Percentiles rank a stretch among this genome's conserved stretches.
Evolutionary conservation across 2,329 filamentous ascomycete genomes (phyloP).

Genomic region (Onygena corvina): DNA sequence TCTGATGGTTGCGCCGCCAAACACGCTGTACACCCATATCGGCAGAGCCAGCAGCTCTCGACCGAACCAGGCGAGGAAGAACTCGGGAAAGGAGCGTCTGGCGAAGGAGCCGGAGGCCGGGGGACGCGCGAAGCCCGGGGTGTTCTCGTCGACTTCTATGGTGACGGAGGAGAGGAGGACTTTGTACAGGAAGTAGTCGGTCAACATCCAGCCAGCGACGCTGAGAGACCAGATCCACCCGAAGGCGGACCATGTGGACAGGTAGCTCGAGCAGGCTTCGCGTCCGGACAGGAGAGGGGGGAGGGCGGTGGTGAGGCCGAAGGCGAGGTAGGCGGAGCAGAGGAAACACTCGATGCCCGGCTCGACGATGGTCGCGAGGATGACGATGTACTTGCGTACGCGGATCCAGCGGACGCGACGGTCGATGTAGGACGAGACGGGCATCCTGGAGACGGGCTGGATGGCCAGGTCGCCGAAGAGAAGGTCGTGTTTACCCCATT

Average conservation of each 20-base stretch:
- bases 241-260: constrained; percentile 56
- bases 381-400: constrained; percentile 87
- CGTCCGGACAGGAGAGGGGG: constrained; percentile 43
- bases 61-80: constrained; percentile 72
- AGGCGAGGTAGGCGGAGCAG: constrained; percentile 69
- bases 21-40: constrained; percentile 81
- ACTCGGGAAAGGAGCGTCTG: constrained; percentile 52
- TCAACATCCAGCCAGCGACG: constrained; percentile 56
- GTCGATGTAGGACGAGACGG: constrained; percentile 61
- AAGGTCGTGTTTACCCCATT: constrained; percentile 65
- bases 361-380: constrained; percentile 78
- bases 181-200: constrained; percentile 63
- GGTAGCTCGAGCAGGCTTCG: constrained; percentile 40
- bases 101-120: constrained; percentile 35
- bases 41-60: constrained; percentile 72
- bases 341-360: constrained; percentile 82
- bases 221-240: constrained; percentile 52
- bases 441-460: constrained; percentile 78
- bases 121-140: constrained; percentile 57
- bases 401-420: constrained; percentile 81
- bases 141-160: constrained; percentile 58
- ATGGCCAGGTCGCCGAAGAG: constrained; percentile 77
- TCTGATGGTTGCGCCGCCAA: constrained; percentile 72
- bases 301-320: constrained; percentile 57
- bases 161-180: constrained; percentile 62